Conservation (phyloP, 2,329 filamentous ascomycete species). For the Erysiphe neolycopersici region DNA sequence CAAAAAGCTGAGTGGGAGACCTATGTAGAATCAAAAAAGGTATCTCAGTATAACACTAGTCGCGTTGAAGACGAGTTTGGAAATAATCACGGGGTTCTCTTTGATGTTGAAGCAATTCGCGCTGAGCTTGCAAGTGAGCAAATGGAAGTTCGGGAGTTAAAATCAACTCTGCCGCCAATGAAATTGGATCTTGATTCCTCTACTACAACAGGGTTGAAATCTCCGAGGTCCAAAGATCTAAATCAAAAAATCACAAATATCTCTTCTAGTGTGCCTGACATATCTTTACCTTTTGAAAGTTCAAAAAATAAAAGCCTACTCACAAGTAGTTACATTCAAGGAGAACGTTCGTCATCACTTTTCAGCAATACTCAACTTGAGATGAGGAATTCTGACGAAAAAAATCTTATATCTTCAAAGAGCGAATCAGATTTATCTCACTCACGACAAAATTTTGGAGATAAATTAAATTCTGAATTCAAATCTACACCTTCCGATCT, state of each 20-base stretch:
- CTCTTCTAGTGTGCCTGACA: not conserved
- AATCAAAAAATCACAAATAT: too few species aligned
- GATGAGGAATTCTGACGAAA: conserved; percentile 48
- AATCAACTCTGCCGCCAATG: conserved; percentile 75
- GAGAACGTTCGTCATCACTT: conserved; percentile 2
- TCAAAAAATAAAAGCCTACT: not conserved
- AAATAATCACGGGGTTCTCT: conserved; percentile 32
- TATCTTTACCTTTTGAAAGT: not conserved
- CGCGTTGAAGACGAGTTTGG: conserved; percentile 10
- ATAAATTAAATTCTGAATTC: not conserved
- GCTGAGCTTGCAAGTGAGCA: conserved; percentile 39
- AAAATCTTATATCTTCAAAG: conserved; percentile 22
- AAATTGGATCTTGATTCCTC: conserved; percentile 32
- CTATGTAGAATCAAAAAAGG: conserved; percentile 48
- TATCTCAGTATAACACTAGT: conserved; percentile 7
- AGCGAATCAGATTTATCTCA: conserved; percentile 6
- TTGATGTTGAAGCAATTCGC: conserved; percentile 85
- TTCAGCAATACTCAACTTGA: conserved; percentile 12
- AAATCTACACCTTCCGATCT: not conserved
- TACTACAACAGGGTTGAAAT: conserved; percentile 2
- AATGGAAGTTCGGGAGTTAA: conserved; percentile 48
- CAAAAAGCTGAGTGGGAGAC: conserved; percentile 85
- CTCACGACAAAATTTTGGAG: not conserved
- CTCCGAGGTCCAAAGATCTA: not conserved
- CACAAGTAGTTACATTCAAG: conserved; percentile 3